Conservation (phyloP, 2,329 filamentous ascomycete species). For the Paraphoma sp. region DNA sequence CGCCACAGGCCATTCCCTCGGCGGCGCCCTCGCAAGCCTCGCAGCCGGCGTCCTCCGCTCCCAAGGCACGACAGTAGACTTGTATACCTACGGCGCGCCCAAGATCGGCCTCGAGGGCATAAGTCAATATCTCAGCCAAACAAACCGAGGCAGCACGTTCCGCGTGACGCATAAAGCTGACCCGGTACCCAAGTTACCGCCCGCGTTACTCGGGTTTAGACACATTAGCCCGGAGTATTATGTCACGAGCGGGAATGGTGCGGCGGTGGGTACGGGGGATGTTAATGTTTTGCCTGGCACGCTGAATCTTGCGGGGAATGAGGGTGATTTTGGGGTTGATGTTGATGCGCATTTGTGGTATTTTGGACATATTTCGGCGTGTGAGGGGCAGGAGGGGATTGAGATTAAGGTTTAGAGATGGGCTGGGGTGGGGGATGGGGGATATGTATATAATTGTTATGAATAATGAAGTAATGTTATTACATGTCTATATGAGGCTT, state of each 20-base stretch:
- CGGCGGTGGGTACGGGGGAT: conserved; percentile 25
- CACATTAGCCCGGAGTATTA: conserved; percentile 76
- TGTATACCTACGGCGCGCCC: conserved; percentile 73
- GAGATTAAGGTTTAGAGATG: conserved; percentile 38
- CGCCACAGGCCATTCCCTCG: conserved; percentile 73
- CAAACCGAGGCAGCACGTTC: conserved; percentile 61
- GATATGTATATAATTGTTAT: no score
- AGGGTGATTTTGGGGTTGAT: conserved; percentile 34
- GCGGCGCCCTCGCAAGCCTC: conserved; percentile 68
- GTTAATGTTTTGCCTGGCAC: conserved; percentile 24
- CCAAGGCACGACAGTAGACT: conserved; percentile 56
- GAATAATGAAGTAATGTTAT: no score
- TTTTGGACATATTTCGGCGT: conserved; percentile 43
- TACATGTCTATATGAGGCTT: no score
- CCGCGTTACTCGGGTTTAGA: conserved; percentile 65
- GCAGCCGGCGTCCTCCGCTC: conserved; percentile 64
- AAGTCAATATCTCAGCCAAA: conserved; percentile 60
- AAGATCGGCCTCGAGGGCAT: conserved; percentile 67
- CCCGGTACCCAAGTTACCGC: conserved; percentile 71
- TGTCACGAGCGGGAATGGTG: conserved; percentile 34
- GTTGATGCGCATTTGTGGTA: conserved; percentile 44
- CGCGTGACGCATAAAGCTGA: conserved; percentile 73
- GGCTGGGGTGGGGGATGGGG: no score
- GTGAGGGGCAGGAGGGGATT: conserved; percentile 34
- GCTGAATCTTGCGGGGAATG: conserved; percentile 37